phyloP scores from a whole-genome alignment of 805 yeast species.

The Candida maris region DNA sequence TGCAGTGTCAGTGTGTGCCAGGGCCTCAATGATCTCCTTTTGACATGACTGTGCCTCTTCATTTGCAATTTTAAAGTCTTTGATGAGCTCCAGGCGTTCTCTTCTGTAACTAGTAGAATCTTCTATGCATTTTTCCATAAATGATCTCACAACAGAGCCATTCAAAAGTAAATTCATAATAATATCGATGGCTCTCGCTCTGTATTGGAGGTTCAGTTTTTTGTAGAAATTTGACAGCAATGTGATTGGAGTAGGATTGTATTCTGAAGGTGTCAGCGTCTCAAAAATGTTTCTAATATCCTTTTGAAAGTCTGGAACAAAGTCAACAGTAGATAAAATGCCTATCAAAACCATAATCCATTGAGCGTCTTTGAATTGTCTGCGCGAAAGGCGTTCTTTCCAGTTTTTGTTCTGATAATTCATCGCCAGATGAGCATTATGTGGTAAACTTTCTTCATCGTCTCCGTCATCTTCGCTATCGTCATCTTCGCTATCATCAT shows the following conservation, averaged over 20 bases:
- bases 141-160: conserved; percentile 54
- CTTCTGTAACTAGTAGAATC: conserved; percentile 59
- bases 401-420: conserved; percentile 63
- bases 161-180: conserved; percentile 60
- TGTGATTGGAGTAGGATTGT: conserved; percentile 45
- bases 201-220: conserved; percentile 47
- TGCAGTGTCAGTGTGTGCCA: conserved; percentile 26
- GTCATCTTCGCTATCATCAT: conserved; percentile 18
- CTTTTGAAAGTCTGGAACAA: conserved; percentile 50
- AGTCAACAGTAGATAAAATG: conserved; percentile 56
- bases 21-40: conserved; percentile 35
- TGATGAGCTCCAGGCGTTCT: conserved; percentile 59
- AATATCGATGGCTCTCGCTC: conserved; percentile 56
- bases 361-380: conserved; percentile 76
- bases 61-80: conserved; percentile 51
- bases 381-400: conserved; percentile 71
- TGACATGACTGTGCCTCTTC: conserved; percentile 50
- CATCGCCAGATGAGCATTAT: conserved; percentile 45
- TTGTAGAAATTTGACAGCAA: conserved; percentile 54
- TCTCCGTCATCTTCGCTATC: conserved; percentile 23
- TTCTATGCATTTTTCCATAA: conserved; percentile 68
- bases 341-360: conserved; percentile 84
- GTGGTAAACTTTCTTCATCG: conserved; percentile 32
- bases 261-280: conserved; percentile 53
- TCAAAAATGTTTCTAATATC: conserved; percentile 50